A percentile compares a stretch with the other conserved stretches of the same genome.
phyloP scores from a whole-genome alignment of 441 rosid genomes.

The Geranium incanum region DNA sequence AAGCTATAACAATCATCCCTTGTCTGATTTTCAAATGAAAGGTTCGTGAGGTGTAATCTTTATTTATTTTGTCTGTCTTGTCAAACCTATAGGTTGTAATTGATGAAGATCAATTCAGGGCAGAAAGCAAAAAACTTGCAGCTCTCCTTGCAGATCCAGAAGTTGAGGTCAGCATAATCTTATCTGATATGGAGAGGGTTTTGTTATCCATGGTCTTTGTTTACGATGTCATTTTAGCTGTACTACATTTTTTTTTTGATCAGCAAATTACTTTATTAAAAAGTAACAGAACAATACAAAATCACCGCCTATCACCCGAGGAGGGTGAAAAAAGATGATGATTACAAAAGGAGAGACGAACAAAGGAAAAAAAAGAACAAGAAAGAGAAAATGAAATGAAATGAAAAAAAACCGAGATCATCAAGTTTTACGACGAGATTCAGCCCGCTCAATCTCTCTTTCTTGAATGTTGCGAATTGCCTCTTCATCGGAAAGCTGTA shows the following conservation, averaged over 20 bases:
- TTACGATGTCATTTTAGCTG: neutral
- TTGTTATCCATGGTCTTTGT: constrained; percentile 3
- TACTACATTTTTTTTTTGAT: neutral
- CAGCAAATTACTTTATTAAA: no score
- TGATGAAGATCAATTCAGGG: constrained; percentile 68
- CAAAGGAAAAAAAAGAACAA: no score
- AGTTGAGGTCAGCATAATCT: constrained; percentile 62
- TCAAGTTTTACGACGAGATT: no score
- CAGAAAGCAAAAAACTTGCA: constrained; percentile 66
- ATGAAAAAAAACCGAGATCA: no score
- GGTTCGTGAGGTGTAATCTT: constrained; percentile 10
- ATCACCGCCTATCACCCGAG: no score
- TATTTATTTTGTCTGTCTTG: constrained; percentile 13
- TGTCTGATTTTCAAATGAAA: constrained; percentile 19
- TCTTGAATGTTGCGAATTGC: no score
- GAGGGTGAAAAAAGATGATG: no score
- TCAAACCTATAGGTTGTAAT: constrained; percentile 35
- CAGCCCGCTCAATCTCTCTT: no score
- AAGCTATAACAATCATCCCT: constrained; percentile 5
- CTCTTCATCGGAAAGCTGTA: neutral
- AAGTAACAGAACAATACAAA: no score
- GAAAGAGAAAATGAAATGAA: no score
- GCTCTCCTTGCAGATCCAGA: constrained; percentile 97
- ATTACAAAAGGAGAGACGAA: no score
- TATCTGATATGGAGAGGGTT: constrained; percentile 8